phyloP scores from a whole-genome alignment of 1,284 basidiomycete genomes.

The Trichosporon faecale region DNA sequence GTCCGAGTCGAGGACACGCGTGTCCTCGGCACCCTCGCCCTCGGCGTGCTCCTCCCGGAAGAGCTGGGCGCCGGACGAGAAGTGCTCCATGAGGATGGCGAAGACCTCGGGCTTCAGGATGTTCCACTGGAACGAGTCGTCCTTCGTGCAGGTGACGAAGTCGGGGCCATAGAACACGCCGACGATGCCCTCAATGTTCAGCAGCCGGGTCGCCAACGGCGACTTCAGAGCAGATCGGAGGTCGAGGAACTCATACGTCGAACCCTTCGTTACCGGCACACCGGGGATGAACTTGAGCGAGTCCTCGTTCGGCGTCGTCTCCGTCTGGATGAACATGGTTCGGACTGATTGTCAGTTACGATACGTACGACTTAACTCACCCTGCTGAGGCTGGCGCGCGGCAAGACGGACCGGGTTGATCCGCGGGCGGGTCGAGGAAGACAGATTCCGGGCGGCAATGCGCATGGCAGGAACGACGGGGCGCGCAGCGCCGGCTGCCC shows the following conservation, averaged over 20 bases:
- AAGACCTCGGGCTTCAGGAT: conserved; percentile 98
- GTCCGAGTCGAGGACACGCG: conserved; percentile 90
- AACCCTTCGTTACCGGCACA: conserved; percentile 72
- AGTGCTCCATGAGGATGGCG: conserved; percentile 96
- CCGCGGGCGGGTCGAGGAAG: not conserved
- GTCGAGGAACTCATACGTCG: conserved; percentile 87
- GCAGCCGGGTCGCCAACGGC: conserved; percentile 85
- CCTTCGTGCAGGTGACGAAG: conserved; percentile 95
- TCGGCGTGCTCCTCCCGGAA: conserved; percentile 65
- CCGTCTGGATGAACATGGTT: conserved; percentile 96
- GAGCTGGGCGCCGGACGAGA: conserved; percentile 79
- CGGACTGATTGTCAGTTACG: conserved; percentile 59
- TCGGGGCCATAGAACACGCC: conserved; percentile 94
- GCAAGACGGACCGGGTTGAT: not conserved
- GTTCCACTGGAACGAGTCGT: conserved; percentile 78
- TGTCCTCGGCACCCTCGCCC: conserved; percentile 86
- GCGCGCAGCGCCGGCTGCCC: not conserved
- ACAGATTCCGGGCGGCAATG: not conserved
- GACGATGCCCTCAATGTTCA: conserved; percentile 87
- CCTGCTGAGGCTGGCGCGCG: not conserved
- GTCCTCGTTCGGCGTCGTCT: conserved; percentile 94
- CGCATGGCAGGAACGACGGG: not conserved
- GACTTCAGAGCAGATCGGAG: conserved; percentile 76
- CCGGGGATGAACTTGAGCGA: conserved; percentile 98
- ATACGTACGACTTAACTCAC: not conserved